Evolutionary conservation across 2,329 filamentous ascomycete genomes (phyloP), one percentile per base, ranked within the genome.

Genomic region (Sporothrix phasma): DNA sequence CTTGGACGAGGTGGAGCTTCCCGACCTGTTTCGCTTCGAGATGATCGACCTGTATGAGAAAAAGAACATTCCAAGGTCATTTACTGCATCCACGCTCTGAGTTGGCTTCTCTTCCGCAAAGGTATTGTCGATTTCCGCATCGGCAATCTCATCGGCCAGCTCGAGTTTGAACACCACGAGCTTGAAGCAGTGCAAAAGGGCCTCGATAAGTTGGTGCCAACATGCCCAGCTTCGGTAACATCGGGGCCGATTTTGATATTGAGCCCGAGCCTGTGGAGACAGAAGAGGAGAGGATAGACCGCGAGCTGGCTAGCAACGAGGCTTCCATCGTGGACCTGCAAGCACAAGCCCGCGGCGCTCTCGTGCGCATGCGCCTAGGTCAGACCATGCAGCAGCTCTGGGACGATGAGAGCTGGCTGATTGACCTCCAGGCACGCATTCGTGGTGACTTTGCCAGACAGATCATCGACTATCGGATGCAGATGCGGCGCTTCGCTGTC

Each of bases 21-120:
- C 94, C 1, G 95, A 99, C 70, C 83, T 99, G 19, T 99, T 99
- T 75, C 87, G 93, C 64, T 99, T 99, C 74, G 94, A 99, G 74
- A 81, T 97, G 53, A 96, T 97, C 68, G 94, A 99, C 75, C 78
- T 99, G 13, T 99, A 99, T 78, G 95, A 99, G 76, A 99, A 97
- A 80, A 99, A 99, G 77, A 99, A 99, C 71, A 95, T 97, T 1
- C 94, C 3, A 99, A 97, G 75, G 95, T 97, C 73, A 99, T 99
- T 67, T 96, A 99, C 77, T 99, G 94, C 73, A 94, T 99, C 61
- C 94, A 99, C 72, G 94, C 94, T 0, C 80, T 99, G 19, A 97
- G 93, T 73, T 99, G 93, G 92, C 81, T 99, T n/a, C 81, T 99
- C 11, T 97, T 90, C 75, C 88, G 94, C 58, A 94, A 97, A 74